Evolutionary conservation across 2,329 filamentous ascomycete species (phyloP), one percentile per base, ranked within the genome.

Genomic region (Lachnellula hyalina): DNA sequence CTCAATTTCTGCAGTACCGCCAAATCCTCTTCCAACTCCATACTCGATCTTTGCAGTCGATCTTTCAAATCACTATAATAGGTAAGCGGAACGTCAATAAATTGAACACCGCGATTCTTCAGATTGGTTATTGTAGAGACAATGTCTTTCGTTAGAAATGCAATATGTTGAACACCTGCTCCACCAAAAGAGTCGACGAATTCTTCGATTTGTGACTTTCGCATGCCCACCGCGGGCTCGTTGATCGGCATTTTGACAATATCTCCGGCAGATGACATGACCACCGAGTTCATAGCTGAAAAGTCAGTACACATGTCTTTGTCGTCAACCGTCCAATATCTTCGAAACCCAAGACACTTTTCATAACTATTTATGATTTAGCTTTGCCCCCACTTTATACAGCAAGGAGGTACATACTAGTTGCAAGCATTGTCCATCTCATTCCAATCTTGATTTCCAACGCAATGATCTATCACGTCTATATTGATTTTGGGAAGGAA

Each of bases 191-290:
- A 96, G 70, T 89, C 79, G 63, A 96, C 85, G 69, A 86, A 92
- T 75, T 96, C 93, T 72, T 96, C 92, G 65, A 97, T 96, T 75
- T 97, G 93, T 9, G 85, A 90, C 72, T 90, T 89, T 74, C 90
- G 93, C 76, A 94, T 93, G 56, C 92, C 93, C 1, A 82, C 77
- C 0, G 93, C 93, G 2, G 93, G 93, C 75, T 96, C 92, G 77
- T 96, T 96, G 80, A 97, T 96, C 67, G 93, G 93, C 91, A 96
- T 96, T 76, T 96, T 96, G 73, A 96, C 90, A 4, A 87, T 72
- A 55, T 93, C 87, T 75, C 92, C 90, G 57, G 85, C 84, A 4
- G 86, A 90, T 42, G 88, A 83, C 91, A 96, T 96, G 68, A 96
- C 93, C 66, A 96, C 85, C 67, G 84, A 89, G 74, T 86, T 90